Evolutionary conservation across 805 yeast species (phyloP).

Genomic region (Kregervanrija pseudodelftensis): DNA sequence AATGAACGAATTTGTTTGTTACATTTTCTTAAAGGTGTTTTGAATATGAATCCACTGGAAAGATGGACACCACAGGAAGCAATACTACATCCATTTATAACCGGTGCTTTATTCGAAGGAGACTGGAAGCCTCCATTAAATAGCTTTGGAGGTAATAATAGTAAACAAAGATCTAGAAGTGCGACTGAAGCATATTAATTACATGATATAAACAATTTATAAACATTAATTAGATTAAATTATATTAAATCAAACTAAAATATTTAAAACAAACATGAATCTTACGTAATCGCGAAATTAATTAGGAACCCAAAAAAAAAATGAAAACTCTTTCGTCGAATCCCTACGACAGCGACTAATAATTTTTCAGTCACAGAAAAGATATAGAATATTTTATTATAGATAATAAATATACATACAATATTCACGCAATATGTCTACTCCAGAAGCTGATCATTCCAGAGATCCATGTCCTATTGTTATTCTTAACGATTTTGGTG

Average conservation of each 20-base stretch:
- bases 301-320: background rate
- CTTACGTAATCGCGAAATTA: background rate
- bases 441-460: conserved; percentile 75
- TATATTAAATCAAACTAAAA: no score
- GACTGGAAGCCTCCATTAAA: conserved; percentile 43
- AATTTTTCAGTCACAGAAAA: background rate
- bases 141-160: conserved; percentile 2
- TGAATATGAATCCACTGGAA: conserved; percentile 84
- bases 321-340: no score
- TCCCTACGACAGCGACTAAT: background rate
- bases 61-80: conserved; percentile 98
- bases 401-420: background rate
- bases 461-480: conserved; percentile 99
- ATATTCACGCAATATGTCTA: conserved; percentile 42
- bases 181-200: background rate
- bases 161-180: conserved; percentile 18
- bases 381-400: background rate
- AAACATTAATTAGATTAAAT: no score
- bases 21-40: conserved; percentile 71
- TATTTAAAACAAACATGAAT: no score
- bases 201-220: background rate
- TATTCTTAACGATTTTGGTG: conserved; percentile 94
- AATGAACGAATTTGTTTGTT: conserved; percentile 61
- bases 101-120: conserved; percentile 48
- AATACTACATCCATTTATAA: conserved; percentile 80